These are phyloP conservation scores for Thymus mandschuricus DNA, from an alignment of 257 asterid species.

Conservation along the genomic window DNA sequence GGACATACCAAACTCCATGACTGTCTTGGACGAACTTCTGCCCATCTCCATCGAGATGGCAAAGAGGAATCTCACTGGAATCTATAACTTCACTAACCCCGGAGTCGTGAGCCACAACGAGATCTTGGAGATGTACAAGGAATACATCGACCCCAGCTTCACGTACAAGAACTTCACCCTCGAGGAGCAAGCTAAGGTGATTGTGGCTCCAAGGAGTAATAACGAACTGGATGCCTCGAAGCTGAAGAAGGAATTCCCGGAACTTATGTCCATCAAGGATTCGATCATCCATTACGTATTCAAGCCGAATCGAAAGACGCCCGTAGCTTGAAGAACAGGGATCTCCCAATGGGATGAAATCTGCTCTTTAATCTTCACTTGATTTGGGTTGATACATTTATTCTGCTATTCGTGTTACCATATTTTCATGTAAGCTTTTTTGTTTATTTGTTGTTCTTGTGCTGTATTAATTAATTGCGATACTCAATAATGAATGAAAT, in stretches of 20 bases:
- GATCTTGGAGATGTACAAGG: constrained; percentile 73
- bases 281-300: constrained; percentile 69
- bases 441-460: constrained; percentile 26
- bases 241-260: constrained; percentile 67
- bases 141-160: constrained; percentile 67
- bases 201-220: constrained; percentile 78
- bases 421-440: constrained; percentile 23
- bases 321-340: constrained; percentile 43
- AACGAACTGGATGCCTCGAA: constrained; percentile 76
- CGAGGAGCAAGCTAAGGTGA: constrained; percentile 92
- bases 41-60: constrained; percentile 90
- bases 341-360: constrained; percentile 15
- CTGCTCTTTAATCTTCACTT: constrained; percentile 4
- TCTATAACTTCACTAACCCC: constrained; percentile 84
- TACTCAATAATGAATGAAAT: constrained; percentile 35
- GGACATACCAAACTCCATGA: constrained; percentile 85
- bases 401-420: constrained; percentile 21
- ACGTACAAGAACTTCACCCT: constrained; percentile 72
- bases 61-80: constrained; percentile 77
- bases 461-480: constrained; percentile 27
- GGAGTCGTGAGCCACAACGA: constrained; percentile 89
- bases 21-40: constrained; percentile 80
- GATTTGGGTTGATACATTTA: constrained; percentile 8
- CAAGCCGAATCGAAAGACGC: constrained; percentile 70
- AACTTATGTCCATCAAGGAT: constrained; percentile 68